A percentile compares a stretch with the other conserved stretches of the same genome.
phyloP scores from a whole-genome alignment of 1,139 yeast species.

The Hyphopichia pseudoburtonii region DNA sequence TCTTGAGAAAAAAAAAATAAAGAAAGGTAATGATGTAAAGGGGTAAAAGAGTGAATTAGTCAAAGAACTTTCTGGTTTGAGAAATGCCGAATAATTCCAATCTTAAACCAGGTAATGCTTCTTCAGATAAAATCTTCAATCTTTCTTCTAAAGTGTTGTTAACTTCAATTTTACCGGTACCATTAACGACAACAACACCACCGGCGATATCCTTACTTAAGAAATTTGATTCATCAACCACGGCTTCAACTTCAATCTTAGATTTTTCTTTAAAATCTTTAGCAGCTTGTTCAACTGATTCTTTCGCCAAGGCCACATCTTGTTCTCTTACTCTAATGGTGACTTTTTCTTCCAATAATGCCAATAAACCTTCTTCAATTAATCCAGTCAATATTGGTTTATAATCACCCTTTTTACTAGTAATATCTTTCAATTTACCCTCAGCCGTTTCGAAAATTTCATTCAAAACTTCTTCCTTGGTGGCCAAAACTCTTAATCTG shows the following conservation, averaged over 20 bases:
- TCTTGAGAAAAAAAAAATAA: not conserved
- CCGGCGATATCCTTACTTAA: conserved; percentile 73
- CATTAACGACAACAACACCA: conserved; percentile 74
- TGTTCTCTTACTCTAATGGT: conserved; percentile 65
- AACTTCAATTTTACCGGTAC: conserved; percentile 80
- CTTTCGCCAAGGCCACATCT: conserved; percentile 65
- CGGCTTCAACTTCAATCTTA: conserved; percentile 46
- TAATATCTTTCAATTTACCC: conserved; percentile 55
- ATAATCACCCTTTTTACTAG: conserved; percentile 54
- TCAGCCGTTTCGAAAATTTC: conserved; percentile 74
- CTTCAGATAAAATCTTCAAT: conserved; percentile 75
- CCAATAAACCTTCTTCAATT: conserved; percentile 78
- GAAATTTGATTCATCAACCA: conserved; percentile 55
- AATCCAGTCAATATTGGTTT: conserved; percentile 70
- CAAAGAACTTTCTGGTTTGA: conserved; percentile 84
- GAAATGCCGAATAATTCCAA: conserved; percentile 89
- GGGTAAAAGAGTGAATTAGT: conserved; percentile 35
- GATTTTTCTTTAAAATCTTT: conserved; percentile 62
- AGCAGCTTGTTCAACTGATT: conserved; percentile 62
- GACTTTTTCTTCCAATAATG: conserved; percentile 71
- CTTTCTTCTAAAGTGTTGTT: conserved; percentile 95
- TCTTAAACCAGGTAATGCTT: conserved; percentile 90
- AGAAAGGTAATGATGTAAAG: not conserved
- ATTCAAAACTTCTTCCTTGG: conserved; percentile 80
- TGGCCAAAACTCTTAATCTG: conserved; percentile 82